These are phyloP conservation scores for Pichia sp. DNA, from an alignment of 1,139 yeast species.

Conservation along the genomic window DNA sequence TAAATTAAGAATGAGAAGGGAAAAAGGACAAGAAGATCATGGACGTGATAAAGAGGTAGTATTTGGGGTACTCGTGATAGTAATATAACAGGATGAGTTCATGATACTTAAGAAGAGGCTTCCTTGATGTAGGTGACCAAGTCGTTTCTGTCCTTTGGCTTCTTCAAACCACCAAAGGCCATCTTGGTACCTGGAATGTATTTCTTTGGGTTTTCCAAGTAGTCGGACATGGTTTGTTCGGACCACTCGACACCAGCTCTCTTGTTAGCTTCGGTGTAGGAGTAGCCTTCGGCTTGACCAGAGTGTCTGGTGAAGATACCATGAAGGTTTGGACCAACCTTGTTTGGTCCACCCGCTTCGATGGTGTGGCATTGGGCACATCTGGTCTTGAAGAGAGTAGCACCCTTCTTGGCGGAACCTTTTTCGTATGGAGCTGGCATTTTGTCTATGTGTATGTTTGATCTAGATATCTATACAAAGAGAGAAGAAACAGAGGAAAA, in stretches of 20 bases:
- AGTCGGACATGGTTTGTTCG: slow-evolving; percentile 86
- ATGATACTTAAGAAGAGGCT: slow-evolving; percentile 57
- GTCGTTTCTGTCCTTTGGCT: slow-evolving; percentile 98
- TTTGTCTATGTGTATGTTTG: slow-evolving; percentile 3
- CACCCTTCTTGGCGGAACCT: slow-evolving; percentile 94
- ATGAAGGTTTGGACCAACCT: slow-evolving; percentile 98
- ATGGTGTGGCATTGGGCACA: slow-evolving; percentile 98
- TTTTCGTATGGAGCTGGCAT: slow-evolving; percentile 66
- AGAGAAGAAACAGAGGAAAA: background rate
- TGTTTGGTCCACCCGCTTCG: slow-evolving; percentile 94
- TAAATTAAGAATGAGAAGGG: background rate
- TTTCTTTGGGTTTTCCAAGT: slow-evolving; percentile 99
- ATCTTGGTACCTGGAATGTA: slow-evolving; percentile 99
- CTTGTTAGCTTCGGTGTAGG: slow-evolving; percentile 98
- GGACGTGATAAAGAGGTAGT: background rate
- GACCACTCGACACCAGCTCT: slow-evolving; percentile 88
- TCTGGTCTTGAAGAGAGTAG: slow-evolving; percentile 96
- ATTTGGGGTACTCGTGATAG: background rate
- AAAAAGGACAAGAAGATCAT: background rate
- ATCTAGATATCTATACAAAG: background rate
- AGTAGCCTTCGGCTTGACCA: slow-evolving; percentile 88
- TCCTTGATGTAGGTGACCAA: slow-evolving; percentile 81
- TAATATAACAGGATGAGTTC: slow-evolving; percentile 1
- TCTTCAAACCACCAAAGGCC: slow-evolving; percentile 99
- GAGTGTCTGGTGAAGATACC: slow-evolving; percentile 91